Evolutionary conservation across 768 basidiomycete genomes (phyloP).

Genomic region (Serendipita sp.): DNA sequence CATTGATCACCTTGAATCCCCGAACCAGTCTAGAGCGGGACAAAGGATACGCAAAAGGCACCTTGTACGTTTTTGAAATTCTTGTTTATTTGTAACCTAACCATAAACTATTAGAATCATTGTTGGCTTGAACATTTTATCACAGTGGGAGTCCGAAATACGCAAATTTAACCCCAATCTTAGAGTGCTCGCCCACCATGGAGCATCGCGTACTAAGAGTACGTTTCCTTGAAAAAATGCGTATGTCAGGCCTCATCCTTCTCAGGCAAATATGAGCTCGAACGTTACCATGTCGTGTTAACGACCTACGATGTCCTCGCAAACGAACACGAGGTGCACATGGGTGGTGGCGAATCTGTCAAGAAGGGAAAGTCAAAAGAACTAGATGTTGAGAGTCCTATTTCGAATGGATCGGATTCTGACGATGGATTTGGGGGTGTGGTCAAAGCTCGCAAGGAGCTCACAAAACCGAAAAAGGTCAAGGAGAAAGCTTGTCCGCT

Average conservation of each 20-base stretch:
- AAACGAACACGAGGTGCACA: conserved; percentile 53
- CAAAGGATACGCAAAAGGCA: conserved; percentile 55
- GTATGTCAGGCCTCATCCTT: background rate
- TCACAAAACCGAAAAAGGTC: conserved; percentile 25
- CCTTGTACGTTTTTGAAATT: conserved; percentile 37
- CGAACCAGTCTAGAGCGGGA: conserved; percentile 52
- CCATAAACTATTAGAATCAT: background rate
- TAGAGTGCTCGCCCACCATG: conserved; percentile 72
- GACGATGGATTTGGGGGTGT: conserved; percentile 16
- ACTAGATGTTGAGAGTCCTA: conserved; percentile 21
- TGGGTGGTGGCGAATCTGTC: conserved; percentile 36
- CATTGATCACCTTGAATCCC: conserved; percentile 71
- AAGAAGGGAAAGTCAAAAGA: conserved; percentile 18
- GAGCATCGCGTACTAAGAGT: conserved; percentile 56
- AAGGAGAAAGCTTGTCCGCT: conserved; percentile 36
- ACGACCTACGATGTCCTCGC: conserved; percentile 79
- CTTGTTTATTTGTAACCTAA: background rate
- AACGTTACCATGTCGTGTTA: conserved; percentile 21
- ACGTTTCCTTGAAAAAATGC: conserved; percentile 13
- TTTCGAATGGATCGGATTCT: conserved; percentile 22
- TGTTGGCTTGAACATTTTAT: conserved; percentile 46
- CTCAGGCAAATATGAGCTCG: conserved; percentile 24
- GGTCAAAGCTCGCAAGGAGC: conserved; percentile 19
- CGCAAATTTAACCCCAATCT: conserved; percentile 51
- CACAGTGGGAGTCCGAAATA: conserved; percentile 85